phyloP scores from a whole-genome alignment of 805 yeast species.

The Metschnikowia kunwiensis region DNA sequence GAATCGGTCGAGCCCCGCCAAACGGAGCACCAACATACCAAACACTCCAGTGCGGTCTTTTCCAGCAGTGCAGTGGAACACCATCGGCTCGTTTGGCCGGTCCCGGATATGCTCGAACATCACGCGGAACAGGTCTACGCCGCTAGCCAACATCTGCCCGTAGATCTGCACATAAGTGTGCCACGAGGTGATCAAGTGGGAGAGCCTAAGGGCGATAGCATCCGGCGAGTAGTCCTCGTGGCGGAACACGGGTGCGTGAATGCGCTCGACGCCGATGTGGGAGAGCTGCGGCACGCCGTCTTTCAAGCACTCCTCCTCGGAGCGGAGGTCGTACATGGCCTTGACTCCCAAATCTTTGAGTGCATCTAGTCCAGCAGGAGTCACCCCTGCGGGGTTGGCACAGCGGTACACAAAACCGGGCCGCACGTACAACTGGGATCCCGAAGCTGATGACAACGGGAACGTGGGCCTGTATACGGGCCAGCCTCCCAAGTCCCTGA shows the following conservation, averaged over 20 bases:
- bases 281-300: conserved; percentile 43
- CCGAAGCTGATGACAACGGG: conserved; percentile 1
- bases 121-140: conserved; percentile 44
- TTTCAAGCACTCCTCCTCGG: conserved; percentile 50
- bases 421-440: conserved; percentile 40
- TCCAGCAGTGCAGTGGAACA: conserved; percentile 82
- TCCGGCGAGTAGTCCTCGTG: conserved; percentile 60
- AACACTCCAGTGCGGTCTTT: conserved; percentile 82
- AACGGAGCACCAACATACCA: conserved; percentile 60
- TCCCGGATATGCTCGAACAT: conserved; percentile 59
- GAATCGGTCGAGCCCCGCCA: conserved; percentile 63
- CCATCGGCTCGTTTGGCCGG: conserved; percentile 40
- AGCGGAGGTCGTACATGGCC: conserved; percentile 65
- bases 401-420: conserved; percentile 58
- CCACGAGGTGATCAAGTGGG: conserved; percentile 55
- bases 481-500: conserved; percentile 84
- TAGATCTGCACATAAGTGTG: conserved; percentile 64
- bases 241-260: conserved; percentile 56
- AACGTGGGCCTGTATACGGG: conserved; percentile 30
- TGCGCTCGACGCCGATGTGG: conserved; percentile 44
- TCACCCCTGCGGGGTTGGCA: conserved; percentile 55
- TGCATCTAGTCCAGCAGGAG: conserved; percentile 45
- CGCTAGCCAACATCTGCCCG: conserved; percentile 51
- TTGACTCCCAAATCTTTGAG: conserved; percentile 46
- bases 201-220: conserved; percentile 53